These are phyloP conservation scores for Microdochium bolleyi DNA, from an alignment of 2,329 filamentous ascomycete genomes.

Conservation along the genomic window DNA sequence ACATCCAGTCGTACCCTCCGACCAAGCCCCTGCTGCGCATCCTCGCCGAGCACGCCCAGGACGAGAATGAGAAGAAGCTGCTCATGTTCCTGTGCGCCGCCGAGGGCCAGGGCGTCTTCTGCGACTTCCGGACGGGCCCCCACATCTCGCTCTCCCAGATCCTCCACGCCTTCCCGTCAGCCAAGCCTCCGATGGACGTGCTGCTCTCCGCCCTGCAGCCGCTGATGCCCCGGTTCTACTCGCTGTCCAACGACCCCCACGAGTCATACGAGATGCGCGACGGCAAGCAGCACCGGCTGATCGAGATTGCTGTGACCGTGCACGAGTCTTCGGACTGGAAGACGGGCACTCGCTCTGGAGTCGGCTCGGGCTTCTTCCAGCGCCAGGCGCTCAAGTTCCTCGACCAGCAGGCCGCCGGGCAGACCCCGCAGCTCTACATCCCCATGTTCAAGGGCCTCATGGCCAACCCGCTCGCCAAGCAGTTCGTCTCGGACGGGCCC, in stretches of 20 bases:
- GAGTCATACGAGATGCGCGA: constrained; percentile 62
- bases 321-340: constrained; percentile 81
- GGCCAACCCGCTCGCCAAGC: constrained; percentile 87
- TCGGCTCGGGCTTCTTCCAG: constrained; percentile 91
- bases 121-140: constrained; percentile 84
- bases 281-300: constrained; percentile 65
- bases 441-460: constrained; percentile 99
- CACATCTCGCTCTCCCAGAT: constrained; percentile 81
- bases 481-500: constrained; percentile 88
- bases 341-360: constrained; percentile 64
- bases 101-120: constrained; percentile 88
- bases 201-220: constrained; percentile 75
- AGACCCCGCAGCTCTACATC: constrained; percentile 58
- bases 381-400: constrained; percentile 69
- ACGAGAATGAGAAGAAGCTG: constrained; percentile 80
- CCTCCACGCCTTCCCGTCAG: constrained; percentile 83
- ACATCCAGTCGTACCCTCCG: constrained; percentile 86
- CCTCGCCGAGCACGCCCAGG: constrained; percentile 75
- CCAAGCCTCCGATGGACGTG: constrained; percentile 76
- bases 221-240: constrained; percentile 98
- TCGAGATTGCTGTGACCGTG: constrained; percentile 95
- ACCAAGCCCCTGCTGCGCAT: constrained; percentile 81
- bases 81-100: constrained; percentile 78
- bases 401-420: constrained; percentile 51
- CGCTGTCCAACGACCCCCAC: constrained; percentile 90